phyloP scores from a whole-genome alignment of 148 eudicot genomes.

The Euryodendron excelsum region DNA sequence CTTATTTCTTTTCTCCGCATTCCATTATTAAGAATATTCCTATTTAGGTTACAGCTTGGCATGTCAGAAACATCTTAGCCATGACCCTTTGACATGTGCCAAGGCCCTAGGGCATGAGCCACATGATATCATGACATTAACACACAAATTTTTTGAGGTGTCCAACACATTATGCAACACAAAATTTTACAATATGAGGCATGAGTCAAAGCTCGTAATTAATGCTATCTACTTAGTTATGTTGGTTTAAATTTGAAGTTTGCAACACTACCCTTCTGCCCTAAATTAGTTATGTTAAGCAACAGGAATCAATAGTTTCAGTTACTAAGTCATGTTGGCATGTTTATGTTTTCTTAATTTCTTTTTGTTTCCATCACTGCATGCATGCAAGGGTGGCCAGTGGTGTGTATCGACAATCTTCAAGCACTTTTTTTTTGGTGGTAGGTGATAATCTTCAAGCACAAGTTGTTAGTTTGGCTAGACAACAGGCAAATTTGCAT shows the following conservation, averaged over 20 bases:
- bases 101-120: no score
- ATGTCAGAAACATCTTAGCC: not conserved
- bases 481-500: not conserved
- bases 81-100: no score
- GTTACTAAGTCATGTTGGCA: not conserved
- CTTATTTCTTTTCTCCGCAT: not conserved
- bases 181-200: not conserved
- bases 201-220: not conserved
- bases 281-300: not conserved
- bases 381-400: not conserved
- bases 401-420: not conserved
- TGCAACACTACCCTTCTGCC: not conserved
- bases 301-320: not conserved
- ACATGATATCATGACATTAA: not conserved
- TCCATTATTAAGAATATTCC: not conserved
- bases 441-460: not conserved
- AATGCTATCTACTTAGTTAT: not conserved
- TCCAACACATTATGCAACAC: slow-evolving; percentile 1
- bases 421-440: no score
- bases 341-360: not conserved
- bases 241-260: not conserved
- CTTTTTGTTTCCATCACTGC: not conserved
- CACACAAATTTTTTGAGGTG: not conserved
- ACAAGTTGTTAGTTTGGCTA: not conserved
- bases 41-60: not conserved